phyloP scores from a whole-genome alignment of 129 eudicot genomes.

The Mikania micrantha region DNA sequence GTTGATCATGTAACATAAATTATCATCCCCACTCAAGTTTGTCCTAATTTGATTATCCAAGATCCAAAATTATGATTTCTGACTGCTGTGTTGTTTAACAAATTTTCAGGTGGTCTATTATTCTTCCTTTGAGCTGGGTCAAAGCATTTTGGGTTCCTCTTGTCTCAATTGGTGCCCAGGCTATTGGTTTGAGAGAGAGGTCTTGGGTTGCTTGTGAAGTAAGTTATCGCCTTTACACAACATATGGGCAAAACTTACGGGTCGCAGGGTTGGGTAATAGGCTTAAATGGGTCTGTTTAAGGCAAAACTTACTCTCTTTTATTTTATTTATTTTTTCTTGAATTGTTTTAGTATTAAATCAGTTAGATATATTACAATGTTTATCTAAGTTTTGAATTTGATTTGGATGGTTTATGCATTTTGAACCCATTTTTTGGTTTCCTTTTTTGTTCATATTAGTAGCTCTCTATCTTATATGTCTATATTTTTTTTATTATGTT shows the following conservation, averaged over 20 bases:
- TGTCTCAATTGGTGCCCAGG: slow-evolving; percentile 63
- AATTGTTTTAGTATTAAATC: background rate
- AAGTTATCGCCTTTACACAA: slow-evolving; percentile 12
- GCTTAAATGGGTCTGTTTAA: background rate
- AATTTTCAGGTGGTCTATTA: slow-evolving; percentile 62
- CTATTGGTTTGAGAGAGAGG: slow-evolving; percentile 90
- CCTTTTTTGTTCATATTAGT: no score
- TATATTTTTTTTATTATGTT: no score
- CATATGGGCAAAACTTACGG: background rate
- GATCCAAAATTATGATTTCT: slow-evolving; percentile 12
- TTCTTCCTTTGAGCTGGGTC: slow-evolving; percentile 87
- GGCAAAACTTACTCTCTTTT: no score
- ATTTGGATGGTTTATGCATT: background rate
- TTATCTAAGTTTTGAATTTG: background rate
- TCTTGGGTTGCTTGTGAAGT: slow-evolving; percentile 91
- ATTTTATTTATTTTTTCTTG: background rate
- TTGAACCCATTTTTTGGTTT: background rate
- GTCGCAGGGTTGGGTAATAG: background rate
- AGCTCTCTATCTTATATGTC: no score
- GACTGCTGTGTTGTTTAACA: background rate
- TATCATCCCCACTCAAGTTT: background rate
- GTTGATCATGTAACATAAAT: background rate
- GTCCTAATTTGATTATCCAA: background rate
- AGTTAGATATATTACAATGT: background rate
- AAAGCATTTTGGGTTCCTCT: slow-evolving; percentile 81